Base-by-base conservation (phyloP, 2,329 filamentous ascomycete genomes). In the Alternaria burnsii region DNA sequence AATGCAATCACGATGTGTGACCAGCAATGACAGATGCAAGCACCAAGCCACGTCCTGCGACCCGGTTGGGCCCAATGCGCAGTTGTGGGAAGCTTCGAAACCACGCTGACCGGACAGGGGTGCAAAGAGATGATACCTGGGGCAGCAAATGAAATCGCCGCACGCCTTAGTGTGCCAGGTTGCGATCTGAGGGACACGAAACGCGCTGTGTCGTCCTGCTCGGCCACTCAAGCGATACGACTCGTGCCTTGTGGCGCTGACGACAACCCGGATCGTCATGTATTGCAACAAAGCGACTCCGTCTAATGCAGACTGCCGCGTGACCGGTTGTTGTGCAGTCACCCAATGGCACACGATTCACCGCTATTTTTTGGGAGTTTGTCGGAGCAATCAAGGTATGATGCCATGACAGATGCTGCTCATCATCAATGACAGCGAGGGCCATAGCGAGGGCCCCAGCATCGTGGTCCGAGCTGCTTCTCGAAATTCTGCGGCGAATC, bases 231-330 rank as follows among this genome's bases (percentile, higher is more conserved):
- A 1, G 93, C 91, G 55, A 92, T 63, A 88, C 0, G 92, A 89
- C 73, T 97, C 97, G 22, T 92, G 90, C 0, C 88, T 2, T 92
- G 91, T 42, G 46, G 62, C 63, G 61, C 63, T 65, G 68, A 65
- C 62, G 56, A 60, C 61, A 52, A 67, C 59, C 59, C 58, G 66
- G 62, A 67, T 69, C 61, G 59, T 66, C 61, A 68, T 57, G 44
- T 62, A 58, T 64, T 52, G 59, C 62, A 66, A 62, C 65, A 63
- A 64, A 65, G 65, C 65, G 51, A 62, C 61, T 62, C 61, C 54
- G 58, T 47, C 24, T 52, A 52, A 63, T 66, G 68, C 61, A 54
- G 56, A 53, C 55, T 48, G 64, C 68, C 61, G 69, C 59, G 60
- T 63, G 62, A 62, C 66, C 30, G 63, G 58, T 18, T 24, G 57